A percentile compares a stretch with the other conserved stretches of the same genome.
Conservation (phyloP, 192 early-diverging fungal genomes). For the Podila verticillata region DNA sequence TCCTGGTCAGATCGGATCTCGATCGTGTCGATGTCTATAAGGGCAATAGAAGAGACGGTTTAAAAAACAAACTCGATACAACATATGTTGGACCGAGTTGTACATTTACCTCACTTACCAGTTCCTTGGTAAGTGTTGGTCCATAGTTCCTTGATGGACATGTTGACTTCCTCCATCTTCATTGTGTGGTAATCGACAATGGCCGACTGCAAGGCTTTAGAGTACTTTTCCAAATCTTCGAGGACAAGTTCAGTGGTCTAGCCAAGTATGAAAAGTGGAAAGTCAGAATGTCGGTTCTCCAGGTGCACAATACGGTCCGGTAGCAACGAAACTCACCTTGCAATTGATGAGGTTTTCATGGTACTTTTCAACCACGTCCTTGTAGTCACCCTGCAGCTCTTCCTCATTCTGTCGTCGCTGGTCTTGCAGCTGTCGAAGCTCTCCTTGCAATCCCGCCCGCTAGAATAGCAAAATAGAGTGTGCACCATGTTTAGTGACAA, state of each 20-base stretch:
- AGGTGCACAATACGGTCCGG: no score
- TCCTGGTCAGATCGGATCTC: conserved; percentile 94
- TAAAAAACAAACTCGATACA: no score
- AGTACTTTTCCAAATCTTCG: conserved; percentile 85
- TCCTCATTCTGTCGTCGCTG: conserved; percentile 64
- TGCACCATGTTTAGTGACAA: no score
- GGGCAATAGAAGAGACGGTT: not conserved
- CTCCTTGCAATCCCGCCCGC: conserved; percentile 73
- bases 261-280: not conserved
- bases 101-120: conserved; percentile 54
- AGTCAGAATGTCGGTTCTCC: not conserved
- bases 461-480: conserved; percentile 3
- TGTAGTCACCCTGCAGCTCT: conserved; percentile 81
- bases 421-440: conserved; percentile 85
- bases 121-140: conserved; percentile 93
- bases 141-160: conserved; percentile 97
- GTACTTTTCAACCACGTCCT: conserved; percentile 77
- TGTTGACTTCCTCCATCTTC: conserved; percentile 98
- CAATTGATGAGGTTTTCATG: conserved; percentile 72
- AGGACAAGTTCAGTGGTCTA: conserved; percentile 81
- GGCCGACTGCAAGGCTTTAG: conserved; percentile 78
- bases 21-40: conserved; percentile 92
- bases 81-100: no score
- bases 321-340: conserved; percentile 52
- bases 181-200: conserved; percentile 92